A percentile compares a stretch with the other conserved stretches of the same genome.
phyloP scores from a whole-genome alignment of 257 asterid genomes.

The Catharanthus roseus region DNA sequence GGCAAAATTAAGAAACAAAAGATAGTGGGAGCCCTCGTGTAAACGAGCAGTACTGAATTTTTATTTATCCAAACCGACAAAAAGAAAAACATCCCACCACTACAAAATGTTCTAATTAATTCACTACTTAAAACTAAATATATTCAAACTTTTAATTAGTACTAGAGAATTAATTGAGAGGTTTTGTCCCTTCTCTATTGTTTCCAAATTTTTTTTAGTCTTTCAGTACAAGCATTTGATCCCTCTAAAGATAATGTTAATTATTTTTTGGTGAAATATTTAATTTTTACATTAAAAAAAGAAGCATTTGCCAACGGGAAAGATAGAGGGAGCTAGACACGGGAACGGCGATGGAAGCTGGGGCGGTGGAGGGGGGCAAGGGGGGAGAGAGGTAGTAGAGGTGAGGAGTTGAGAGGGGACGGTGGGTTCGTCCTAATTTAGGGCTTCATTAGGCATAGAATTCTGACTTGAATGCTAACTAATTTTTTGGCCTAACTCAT shows the following conservation, averaged over 20 bases:
- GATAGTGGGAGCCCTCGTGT: slow-evolving; percentile 56
- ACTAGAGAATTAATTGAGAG: background rate
- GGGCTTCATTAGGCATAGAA: too few species aligned
- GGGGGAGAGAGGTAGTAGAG: too few species aligned
- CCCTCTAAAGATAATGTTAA: background rate
- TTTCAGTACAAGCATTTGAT: background rate
- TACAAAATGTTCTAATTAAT: background rate
- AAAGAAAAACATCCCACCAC: slow-evolving; percentile 33
- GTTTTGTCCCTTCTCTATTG: background rate
- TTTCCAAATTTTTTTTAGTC: background rate
- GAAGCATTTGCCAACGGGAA: too few species aligned
- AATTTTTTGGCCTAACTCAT: too few species aligned
- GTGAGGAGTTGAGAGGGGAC: too few species aligned
- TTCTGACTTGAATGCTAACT: too few species aligned
- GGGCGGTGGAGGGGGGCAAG: too few species aligned
- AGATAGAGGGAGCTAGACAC: too few species aligned
- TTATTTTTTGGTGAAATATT: too few species aligned
- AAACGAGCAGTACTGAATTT: slow-evolving; percentile 1
- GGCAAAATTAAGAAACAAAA: slow-evolving; percentile 21
- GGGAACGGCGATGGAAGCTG: too few species aligned
- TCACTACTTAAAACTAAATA: background rate
- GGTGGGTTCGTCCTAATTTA: too few species aligned
- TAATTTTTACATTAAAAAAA: too few species aligned
- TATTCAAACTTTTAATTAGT: background rate
- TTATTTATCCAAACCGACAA: slow-evolving; percentile 33